Conservation (phyloP, 2,329 filamentous ascomycete genomes). For the Colletotrichum camelliae region DNA sequence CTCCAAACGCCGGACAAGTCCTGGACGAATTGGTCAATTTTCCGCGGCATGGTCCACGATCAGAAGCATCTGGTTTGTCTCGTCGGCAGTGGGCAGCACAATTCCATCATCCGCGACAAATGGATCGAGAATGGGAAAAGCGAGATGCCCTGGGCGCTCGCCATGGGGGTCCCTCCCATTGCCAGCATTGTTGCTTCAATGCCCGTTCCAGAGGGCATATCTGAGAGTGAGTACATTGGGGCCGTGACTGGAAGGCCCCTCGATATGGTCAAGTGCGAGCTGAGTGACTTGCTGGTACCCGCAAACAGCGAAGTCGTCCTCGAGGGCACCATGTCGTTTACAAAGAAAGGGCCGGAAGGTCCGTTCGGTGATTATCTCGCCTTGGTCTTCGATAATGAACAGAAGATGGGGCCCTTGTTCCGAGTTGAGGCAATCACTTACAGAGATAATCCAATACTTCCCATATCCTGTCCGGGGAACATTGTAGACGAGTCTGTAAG, state of each 20-base stretch:
- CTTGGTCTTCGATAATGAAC: not conserved
- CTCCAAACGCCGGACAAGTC: conserved; percentile 47
- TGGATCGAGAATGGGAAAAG: conserved; percentile 46
- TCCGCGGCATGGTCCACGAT: conserved; percentile 51
- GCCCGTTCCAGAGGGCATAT: conserved; percentile 52
- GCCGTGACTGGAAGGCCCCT: conserved; percentile 48
- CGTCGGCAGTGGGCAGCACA: conserved; percentile 49
- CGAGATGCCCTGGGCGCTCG: conserved; percentile 52
- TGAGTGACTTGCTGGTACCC: conserved; percentile 51
- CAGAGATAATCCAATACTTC: conserved; percentile 50
- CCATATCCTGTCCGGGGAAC: conserved; percentile 48
- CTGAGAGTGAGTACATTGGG: conserved; percentile 53
- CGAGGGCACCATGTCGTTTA: conserved; percentile 51
- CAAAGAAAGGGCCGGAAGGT: conserved; percentile 47
- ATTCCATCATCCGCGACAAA: conserved; percentile 49
- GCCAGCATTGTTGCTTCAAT: conserved; percentile 53
- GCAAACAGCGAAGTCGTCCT: conserved; percentile 56
- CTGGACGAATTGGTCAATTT: conserved; percentile 54
- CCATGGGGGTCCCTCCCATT: conserved; percentile 53
- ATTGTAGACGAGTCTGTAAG: not conserved
- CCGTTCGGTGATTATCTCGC: conserved; percentile 51
- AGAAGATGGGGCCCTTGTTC: conserved; percentile 38
- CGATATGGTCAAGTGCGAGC: conserved; percentile 56
- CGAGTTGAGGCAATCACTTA: conserved; percentile 52
- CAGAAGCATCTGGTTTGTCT: conserved; percentile 44